A percentile compares a stretch with the other conserved stretches of the same genome.
Conservation (phyloP, 2,329 filamentous ascomycete genomes). For the Arthrobotrys entomopaga region DNA sequence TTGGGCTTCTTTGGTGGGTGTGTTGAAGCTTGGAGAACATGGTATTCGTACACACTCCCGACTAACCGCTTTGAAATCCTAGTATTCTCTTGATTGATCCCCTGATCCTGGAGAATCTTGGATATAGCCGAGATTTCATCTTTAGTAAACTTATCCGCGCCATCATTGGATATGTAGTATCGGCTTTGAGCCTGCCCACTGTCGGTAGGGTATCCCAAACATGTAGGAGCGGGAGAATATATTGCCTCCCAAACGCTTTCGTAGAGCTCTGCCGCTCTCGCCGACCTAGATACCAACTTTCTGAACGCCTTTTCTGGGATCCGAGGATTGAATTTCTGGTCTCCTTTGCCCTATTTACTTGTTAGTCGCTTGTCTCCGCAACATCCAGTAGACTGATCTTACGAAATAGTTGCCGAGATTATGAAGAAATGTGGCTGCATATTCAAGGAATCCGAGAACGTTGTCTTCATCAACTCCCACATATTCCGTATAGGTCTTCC, state of each 20-base stretch:
- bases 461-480: slow-evolving; percentile 58
- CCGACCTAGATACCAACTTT: slow-evolving; percentile 24
- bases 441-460: slow-evolving; percentile 62
- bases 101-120: slow-evolving; percentile 77
- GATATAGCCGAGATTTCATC: slow-evolving; percentile 78
- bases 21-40: neutral
- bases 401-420: slow-evolving; percentile 67
- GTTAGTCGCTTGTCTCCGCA: neutral
- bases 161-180: slow-evolving; percentile 80
- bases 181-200: slow-evolving; percentile 73
- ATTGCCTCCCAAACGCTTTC: neutral
- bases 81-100: slow-evolving; percentile 69
- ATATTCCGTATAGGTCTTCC: slow-evolving; percentile 61
- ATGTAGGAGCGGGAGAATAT: neutral
- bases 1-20: neutral
- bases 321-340: slow-evolving; percentile 59
- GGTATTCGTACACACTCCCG: slow-evolving; percentile 48
- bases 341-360: slow-evolving; percentile 60
- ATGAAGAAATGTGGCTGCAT: slow-evolving; percentile 66
- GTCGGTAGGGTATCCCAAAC: slow-evolving; percentile 8
- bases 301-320: slow-evolving; percentile 51
- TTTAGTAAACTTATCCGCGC: slow-evolving; percentile 70
- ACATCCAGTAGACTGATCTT: slow-evolving; percentile 12
- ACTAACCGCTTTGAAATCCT: slow-evolving; percentile 63
- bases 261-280: neutral